phyloP scores from a whole-genome alignment of 2,329 filamentous ascomycete species.

The Samsoniella hepiali region DNA sequence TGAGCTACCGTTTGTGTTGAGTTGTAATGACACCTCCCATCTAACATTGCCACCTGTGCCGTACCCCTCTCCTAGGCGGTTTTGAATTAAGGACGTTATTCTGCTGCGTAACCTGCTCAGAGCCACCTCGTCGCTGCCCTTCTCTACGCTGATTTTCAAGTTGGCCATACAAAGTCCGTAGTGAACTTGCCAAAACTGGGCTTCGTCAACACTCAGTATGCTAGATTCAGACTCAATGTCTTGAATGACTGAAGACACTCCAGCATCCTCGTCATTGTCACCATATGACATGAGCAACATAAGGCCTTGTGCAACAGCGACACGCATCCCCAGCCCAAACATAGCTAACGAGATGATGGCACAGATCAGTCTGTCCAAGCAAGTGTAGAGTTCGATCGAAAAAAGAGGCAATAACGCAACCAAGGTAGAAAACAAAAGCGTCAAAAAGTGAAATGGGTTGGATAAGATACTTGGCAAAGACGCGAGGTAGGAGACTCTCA shows the following conservation, averaged over 20 bases:
- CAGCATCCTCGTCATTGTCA: slow-evolving; percentile 36
- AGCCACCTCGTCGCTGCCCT: slow-evolving; percentile 65
- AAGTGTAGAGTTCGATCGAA: slow-evolving; percentile 73
- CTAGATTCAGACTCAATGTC: slow-evolving; percentile 80
- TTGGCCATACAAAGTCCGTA: slow-evolving; percentile 97
- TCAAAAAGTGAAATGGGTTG: slow-evolving; percentile 94
- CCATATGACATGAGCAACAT: slow-evolving; percentile 94
- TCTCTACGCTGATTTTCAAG: slow-evolving; percentile 69
- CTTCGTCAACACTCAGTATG: slow-evolving; percentile 78
- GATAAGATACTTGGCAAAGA: slow-evolving; percentile 81
- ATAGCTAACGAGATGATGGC: slow-evolving; percentile 79
- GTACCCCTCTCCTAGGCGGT: slow-evolving; percentile 83
- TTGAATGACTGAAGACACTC: slow-evolving; percentile 70
- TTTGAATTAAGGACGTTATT: slow-evolving; percentile 75
- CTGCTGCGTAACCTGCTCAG: slow-evolving; percentile 71
- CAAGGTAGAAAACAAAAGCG: slow-evolving; percentile 77
- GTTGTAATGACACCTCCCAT: slow-evolving; percentile 93
- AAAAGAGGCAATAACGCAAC: slow-evolving; percentile 80
- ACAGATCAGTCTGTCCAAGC: slow-evolving; percentile 80
- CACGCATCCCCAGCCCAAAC: slow-evolving; percentile 79
- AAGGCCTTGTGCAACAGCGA: slow-evolving; percentile 80
- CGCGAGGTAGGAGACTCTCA: slow-evolving; percentile 80
- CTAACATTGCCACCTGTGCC: slow-evolving; percentile 72
- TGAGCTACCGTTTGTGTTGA: slow-evolving; percentile 42
- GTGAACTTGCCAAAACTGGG: slow-evolving; percentile 97